These are phyloP conservation scores for Epichloe gansuensis DNA, from an alignment of 2,329 filamentous ascomycete genomes.

Conservation along the genomic window DNA sequence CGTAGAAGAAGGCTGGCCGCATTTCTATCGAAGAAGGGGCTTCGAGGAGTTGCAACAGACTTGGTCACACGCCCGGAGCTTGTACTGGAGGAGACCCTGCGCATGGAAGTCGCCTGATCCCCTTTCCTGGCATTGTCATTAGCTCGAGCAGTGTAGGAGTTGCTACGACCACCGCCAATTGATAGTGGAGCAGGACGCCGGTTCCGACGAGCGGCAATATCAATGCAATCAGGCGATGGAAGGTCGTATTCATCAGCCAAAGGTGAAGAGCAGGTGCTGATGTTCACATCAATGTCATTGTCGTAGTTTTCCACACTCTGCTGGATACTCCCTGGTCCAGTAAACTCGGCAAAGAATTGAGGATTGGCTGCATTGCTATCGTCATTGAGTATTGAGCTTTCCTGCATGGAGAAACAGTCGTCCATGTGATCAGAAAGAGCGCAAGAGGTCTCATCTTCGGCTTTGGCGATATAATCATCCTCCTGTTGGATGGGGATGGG, in stretches of 20 bases:
- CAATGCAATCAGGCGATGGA: constrained; percentile 36
- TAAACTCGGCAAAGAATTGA: constrained; percentile 4
- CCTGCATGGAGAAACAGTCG: constrained; percentile 10
- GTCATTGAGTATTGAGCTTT: constrained; percentile 5
- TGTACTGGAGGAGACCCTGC: constrained; percentile 39
- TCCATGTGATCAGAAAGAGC: constrained; percentile 8
- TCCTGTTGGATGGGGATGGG: constrained; percentile 2
- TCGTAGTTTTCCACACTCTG: constrained; percentile 2
- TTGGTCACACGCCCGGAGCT: constrained; percentile 26
- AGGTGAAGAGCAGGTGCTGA: constrained; percentile 5
- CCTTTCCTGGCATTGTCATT: constrained; percentile 33
- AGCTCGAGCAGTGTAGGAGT: constrained; percentile 30
- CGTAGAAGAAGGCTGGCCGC: constrained; percentile 32
- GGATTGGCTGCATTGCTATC: constrained; percentile 1
- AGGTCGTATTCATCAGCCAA: constrained; percentile 17
- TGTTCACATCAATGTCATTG: neutral
- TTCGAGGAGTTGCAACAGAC: constrained; percentile 18
- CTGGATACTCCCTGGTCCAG: neutral
- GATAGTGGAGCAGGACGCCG: constrained; percentile 32
- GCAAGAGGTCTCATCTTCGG: constrained; percentile 6
- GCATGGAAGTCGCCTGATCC: constrained; percentile 36
- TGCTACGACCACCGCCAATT: constrained; percentile 31
- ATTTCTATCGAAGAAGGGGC: constrained; percentile 30
- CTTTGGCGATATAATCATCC: neutral
- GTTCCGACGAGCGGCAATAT: constrained; percentile 41